A percentile compares a stretch with the other conserved stretches of the same genome.
These are phyloP conservation scores for Lecanosticta acicola DNA, from an alignment of 2,329 filamentous ascomycete species.

Conservation along the genomic window DNA sequence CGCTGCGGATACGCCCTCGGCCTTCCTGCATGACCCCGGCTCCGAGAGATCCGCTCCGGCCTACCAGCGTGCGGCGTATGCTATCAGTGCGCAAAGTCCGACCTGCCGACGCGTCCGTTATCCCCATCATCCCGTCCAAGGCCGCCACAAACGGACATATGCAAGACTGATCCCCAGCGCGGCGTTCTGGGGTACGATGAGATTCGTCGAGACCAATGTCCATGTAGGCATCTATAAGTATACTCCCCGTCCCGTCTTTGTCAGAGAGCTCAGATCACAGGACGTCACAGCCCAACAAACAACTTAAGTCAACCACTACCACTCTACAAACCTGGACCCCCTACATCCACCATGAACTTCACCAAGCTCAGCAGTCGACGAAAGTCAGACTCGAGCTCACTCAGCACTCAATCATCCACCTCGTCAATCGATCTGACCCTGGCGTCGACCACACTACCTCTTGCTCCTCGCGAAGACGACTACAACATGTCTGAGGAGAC, in stretches of 20 bases:
- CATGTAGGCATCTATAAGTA: conserved; percentile 5
- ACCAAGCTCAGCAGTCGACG: conserved; percentile 24
- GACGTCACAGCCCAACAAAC: neutral
- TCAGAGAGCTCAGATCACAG: neutral
- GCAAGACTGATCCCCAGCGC: conserved; percentile 1
- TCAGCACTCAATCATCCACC: conserved; percentile 22
- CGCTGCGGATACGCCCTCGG: too few species aligned
- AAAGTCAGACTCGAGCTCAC: conserved; percentile 16
- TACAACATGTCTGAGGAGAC: conserved; percentile 28
- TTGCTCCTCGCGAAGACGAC: conserved; percentile 30
- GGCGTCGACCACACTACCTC: conserved; percentile 24
- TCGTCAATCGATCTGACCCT: conserved; percentile 22
- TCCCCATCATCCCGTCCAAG: neutral
- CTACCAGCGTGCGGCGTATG: neutral
- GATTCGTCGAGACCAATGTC: neutral
- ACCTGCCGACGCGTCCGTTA: too few species aligned
- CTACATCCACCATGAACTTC: conserved; percentile 16
- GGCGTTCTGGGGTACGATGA: conserved; percentile 1
- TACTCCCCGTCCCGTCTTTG: neutral
- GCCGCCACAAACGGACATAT: neutral
- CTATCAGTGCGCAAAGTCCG: conserved; percentile 1
- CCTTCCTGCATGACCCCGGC: too few species aligned
- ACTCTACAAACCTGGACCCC: neutral
- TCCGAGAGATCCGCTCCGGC: neutral
- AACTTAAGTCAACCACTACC: neutral